phyloP scores from a whole-genome alignment of 345 rosid species.

The Brassica rapa region DNA sequence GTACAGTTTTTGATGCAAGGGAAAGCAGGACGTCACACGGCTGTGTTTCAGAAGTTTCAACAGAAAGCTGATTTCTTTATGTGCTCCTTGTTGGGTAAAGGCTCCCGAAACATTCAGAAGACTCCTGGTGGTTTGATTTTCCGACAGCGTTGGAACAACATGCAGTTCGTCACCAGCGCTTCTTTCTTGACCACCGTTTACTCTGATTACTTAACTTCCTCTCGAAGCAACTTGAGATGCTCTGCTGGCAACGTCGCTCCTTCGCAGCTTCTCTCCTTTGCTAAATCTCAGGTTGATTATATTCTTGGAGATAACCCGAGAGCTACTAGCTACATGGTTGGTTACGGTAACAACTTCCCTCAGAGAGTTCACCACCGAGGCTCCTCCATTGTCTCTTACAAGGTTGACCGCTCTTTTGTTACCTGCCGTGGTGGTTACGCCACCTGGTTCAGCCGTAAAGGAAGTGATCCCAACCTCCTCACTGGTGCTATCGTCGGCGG shows the following conservation, averaged over 20 bases:
- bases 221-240: slow-evolving; percentile 58
- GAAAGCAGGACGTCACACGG: slow-evolving; percentile 61
- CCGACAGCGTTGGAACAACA: slow-evolving; percentile 92
- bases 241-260: slow-evolving; percentile 64
- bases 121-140: slow-evolving; percentile 92
- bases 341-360: slow-evolving; percentile 92
- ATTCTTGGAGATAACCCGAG: slow-evolving; percentile 97
- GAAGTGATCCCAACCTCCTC: slow-evolving; percentile 83
- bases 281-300: slow-evolving; percentile 93
- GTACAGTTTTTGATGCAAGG: slow-evolving; percentile 92
- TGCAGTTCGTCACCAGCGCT: slow-evolving; percentile 94
- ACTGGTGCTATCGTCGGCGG: slow-evolving; percentile 95
- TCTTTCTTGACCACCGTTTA: slow-evolving; percentile 76
- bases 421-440: slow-evolving; percentile 95
- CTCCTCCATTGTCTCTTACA: slow-evolving; percentile 83
- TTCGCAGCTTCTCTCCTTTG: slow-evolving; percentile 70
- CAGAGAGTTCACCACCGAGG: slow-evolving; percentile 88
- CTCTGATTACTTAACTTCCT: slow-evolving; percentile 83
- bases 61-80: slow-evolving; percentile 87
- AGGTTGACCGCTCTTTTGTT: slow-evolving; percentile 64
- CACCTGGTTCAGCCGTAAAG: slow-evolving; percentile 77
- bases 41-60: slow-evolving; percentile 72
- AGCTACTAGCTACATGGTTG: slow-evolving; percentile 97
- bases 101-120: slow-evolving; percentile 60
- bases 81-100: slow-evolving; percentile 85